Conservation (phyloP, 208 protist species). For the Acanthamoeba triangularis region DNA sequence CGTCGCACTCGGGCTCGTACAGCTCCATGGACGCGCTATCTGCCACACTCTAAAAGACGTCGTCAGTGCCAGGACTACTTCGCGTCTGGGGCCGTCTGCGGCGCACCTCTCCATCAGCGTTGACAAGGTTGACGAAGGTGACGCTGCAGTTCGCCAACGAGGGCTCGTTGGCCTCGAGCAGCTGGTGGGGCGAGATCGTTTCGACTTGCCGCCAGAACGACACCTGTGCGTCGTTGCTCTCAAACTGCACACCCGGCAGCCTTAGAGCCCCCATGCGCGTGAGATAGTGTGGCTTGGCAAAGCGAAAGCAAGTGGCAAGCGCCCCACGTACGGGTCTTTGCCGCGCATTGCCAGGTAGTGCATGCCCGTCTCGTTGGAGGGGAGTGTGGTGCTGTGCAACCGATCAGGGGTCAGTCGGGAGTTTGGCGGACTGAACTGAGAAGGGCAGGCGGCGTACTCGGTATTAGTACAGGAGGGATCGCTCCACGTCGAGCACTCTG, state of each 20-base stretch:
- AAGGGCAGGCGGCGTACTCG: not conserved
- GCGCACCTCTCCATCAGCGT: not conserved
- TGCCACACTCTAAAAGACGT: not conserved
- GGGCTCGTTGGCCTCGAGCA: not conserved
- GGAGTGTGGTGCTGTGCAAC: not conserved
- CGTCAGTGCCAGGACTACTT: not conserved
- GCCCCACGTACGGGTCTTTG: not conserved
- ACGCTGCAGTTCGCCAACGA: not conserved
- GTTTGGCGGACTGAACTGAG: not conserved
- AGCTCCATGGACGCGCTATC: not conserved
- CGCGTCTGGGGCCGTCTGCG: not conserved
- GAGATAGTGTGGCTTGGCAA: not conserved
- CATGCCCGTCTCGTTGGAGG: slow-evolving; percentile 34
- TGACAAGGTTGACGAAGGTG: not conserved
- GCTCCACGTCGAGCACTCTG: not conserved
- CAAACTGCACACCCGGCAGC: not conserved
- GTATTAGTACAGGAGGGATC: not conserved
- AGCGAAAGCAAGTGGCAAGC: not conserved
- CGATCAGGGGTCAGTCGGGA: not conserved
- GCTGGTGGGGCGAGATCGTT: not conserved
- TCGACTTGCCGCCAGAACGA: not conserved
- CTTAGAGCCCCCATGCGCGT: not conserved
- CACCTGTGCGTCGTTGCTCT: not conserved
- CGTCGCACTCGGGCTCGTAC: slow-evolving; percentile 1
- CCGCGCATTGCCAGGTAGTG: not conserved